phyloP scores from a whole-genome alignment of 345 rosid species.

The Gossypium rotundifolium region DNA sequence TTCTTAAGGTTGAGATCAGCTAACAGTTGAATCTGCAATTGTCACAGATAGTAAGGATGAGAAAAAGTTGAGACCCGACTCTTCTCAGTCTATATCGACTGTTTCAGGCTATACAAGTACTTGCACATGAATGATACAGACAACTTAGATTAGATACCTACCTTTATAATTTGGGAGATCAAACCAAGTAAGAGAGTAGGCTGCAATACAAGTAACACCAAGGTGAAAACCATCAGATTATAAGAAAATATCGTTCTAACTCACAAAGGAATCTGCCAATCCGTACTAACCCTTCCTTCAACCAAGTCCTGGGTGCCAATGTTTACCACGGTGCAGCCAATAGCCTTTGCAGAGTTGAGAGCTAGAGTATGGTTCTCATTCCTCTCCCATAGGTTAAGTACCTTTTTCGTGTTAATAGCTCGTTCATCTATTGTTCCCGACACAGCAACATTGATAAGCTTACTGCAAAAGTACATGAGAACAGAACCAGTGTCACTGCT shows the following conservation, averaged over 20 bases:
- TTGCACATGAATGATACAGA: not conserved
- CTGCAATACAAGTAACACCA: constrained; percentile 36
- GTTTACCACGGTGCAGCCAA: constrained; percentile 84
- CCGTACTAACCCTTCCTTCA: constrained; percentile 72
- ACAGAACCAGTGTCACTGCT: constrained; percentile 13
- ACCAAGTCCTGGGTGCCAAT: constrained; percentile 79
- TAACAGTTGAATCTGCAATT: constrained; percentile 70
- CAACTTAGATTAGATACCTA: constrained; percentile 10
- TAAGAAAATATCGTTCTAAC: constrained; percentile 4
- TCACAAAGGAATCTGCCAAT: constrained; percentile 11
- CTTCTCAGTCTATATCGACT: not conserved
- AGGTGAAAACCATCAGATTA: constrained; percentile 1
- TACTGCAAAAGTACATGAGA: constrained; percentile 37
- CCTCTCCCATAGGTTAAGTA: constrained; percentile 89
- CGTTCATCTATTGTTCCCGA: constrained; percentile 91
- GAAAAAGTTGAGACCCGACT: not conserved
- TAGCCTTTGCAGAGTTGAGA: constrained; percentile 90
- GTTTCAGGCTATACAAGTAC: not conserved
- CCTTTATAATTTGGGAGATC: constrained; percentile 96
- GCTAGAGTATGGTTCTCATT: constrained; percentile 91
- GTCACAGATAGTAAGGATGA: constrained; percentile 1
- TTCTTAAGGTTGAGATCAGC: constrained; percentile 89
- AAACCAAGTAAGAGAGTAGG: constrained; percentile 82
- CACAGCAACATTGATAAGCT: constrained; percentile 84
- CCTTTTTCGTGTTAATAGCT: constrained; percentile 70